Evolutionary conservation across 345 rosid species (phyloP).

Genomic region (Hypericum perforatum): DNA sequence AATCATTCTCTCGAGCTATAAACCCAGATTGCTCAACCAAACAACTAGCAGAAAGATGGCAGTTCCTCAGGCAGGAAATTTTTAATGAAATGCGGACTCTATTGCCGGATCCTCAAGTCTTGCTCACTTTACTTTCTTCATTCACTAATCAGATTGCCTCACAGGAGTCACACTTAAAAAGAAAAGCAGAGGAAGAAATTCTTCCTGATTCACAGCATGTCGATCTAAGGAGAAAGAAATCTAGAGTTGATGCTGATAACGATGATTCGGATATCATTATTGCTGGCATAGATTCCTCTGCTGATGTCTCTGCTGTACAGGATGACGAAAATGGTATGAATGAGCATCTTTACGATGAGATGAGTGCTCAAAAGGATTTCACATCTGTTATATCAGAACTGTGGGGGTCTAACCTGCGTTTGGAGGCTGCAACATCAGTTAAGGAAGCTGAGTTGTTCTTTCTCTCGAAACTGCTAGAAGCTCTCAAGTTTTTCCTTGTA

Average conservation of each 20-base stretch:
- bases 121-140: conserved; percentile 51
- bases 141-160: conserved; percentile 25
- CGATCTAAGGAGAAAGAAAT: conserved; percentile 32
- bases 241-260: conserved; percentile 23
- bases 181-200: conserved; percentile 32
- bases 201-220: conserved; percentile 7
- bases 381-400: conserved; percentile 41
- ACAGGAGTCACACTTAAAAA: conserved; percentile 30
- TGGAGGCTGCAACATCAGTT: conserved; percentile 20
- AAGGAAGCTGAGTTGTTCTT: conserved; percentile 55
- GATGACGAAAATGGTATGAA: conserved; percentile 23
- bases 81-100: conserved; percentile 53
- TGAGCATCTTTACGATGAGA: conserved; percentile 22
- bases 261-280: conserved; percentile 52
- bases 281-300: conserved; percentile 39
- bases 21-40: conserved; percentile 19
- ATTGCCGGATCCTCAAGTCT: conserved; percentile 79
- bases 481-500: conserved; percentile 65
- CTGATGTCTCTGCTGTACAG: conserved; percentile 22
- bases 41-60: conserved; percentile 28
- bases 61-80: conserved; percentile 45
- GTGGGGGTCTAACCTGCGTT: conserved; percentile 47
- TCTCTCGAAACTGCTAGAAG: conserved; percentile 64
- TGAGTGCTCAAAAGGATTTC: conserved; percentile 36
- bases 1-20: conserved; percentile 43